Base-by-base conservation (phyloP, 352 stramenopile species). In the Thalassiosira mediterranea region DNA sequence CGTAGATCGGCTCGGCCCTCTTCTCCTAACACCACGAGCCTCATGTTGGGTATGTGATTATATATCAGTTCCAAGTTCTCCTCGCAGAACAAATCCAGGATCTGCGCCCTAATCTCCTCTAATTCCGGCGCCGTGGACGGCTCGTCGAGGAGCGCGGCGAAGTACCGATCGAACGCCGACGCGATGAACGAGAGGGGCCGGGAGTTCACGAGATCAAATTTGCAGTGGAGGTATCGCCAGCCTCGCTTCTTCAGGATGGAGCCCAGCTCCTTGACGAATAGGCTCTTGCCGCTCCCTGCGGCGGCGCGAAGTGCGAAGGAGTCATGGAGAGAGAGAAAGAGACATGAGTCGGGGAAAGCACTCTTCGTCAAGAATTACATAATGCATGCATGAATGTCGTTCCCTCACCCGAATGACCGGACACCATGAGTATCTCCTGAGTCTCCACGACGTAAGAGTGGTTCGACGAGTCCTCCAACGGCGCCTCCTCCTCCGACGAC, bases 81-180 rank as follows among this genome's bases (percentile, higher is more conserved):
- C 34, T 42, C 34, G 13, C 34, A 42, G 13, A 42, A 13, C 34
- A 42, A 7, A 42, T 13, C 7, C 34, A 42, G 7, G 34, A n/a
- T 42, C 34, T 13, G 7, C 13, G 34, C 13, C 34, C 7, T 42
- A 7, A 42, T 13, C 7, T 42, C 7, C 7, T 13, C 34, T 42
- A 42, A 13, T 42, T 42, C 7, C 34, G 7, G 7, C 7, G 13
- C 13, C 13, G 34, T 13, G 7, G 34, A 42, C 13, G 13, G 7
- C 34, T 42, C 13, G 34, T 42, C 13, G 34, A 42, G 7, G 34
- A 72, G 13, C 8, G 32, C 32, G 4, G 4, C 0, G 25, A 72
- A 64, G 13, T 61, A 69, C 5, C 61, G 19, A 17, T 67, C 48
- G 25, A 75, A 75, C 7, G 66, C 58, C 17, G 66, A 67, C 13